Evolutionary conservation across 768 basidiomycete species (phyloP).

Genomic region (Xerocomus spinulosus): DNA sequence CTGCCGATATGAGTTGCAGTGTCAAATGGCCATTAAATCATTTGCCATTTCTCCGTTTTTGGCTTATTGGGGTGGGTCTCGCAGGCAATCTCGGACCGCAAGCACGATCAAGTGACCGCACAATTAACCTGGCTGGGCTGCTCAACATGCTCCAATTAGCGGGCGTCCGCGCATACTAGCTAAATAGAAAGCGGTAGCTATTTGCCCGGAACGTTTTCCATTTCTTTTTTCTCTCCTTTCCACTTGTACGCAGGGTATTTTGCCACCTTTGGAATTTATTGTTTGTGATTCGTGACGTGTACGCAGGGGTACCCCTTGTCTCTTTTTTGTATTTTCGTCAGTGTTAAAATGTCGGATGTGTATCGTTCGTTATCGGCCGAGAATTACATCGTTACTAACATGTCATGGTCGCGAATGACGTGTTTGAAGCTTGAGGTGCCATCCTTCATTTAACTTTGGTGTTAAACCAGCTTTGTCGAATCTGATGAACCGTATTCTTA

Average conservation of each 20-base stretch:
- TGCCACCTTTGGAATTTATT: slow-evolving; percentile 5
- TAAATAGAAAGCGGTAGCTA: no score
- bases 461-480: background rate
- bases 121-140: background rate
- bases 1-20: background rate
- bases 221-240: background rate
- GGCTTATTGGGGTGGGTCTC: background rate
- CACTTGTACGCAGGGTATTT: background rate
- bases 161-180: background rate
- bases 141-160: background rate
- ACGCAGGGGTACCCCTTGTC: background rate
- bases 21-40: slow-evolving; percentile 5
- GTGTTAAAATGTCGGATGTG: no score
- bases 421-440: background rate
- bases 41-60: slow-evolving; percentile 6
- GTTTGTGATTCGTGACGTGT: background rate
- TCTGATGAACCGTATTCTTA: background rate
- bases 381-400: no score
- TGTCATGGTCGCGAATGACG: background rate
- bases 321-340: no score
- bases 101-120: background rate
- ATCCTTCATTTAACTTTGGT: background rate
- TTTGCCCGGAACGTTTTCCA: background rate
- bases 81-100: background rate
- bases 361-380: no score